A percentile compares a stretch with the other conserved stretches of the same genome.
These are phyloP conservation scores for Cyberlindnera maclurae DNA, from an alignment of 805 yeast species.

Conservation along the genomic window DNA sequence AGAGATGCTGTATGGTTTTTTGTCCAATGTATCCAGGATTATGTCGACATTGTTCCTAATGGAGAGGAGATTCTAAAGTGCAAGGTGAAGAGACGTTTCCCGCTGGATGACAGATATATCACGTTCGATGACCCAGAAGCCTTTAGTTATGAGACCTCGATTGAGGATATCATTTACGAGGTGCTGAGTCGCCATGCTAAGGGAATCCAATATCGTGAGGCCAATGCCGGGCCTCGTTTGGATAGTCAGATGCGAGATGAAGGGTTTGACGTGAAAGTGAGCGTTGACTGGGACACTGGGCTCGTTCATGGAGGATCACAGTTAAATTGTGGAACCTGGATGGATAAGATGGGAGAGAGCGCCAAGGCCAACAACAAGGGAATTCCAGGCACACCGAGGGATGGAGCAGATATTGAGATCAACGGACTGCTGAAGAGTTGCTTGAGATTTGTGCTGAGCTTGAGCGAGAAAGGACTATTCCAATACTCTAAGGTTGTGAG, in stretches of 20 bases:
- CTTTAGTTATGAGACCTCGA: constrained; percentile 59
- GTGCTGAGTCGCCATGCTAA: constrained; percentile 81
- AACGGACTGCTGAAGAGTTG: constrained; percentile 83
- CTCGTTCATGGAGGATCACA: constrained; percentile 87
- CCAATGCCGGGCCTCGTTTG: constrained; percentile 84
- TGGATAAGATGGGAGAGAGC: constrained; percentile 99
- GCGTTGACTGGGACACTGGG: constrained; percentile 87
- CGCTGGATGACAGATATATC: constrained; percentile 77
- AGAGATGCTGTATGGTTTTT: constrained; percentile 98
- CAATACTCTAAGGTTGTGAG: constrained; percentile 49
- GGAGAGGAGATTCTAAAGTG: constrained; percentile 64
- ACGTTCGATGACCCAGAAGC: constrained; percentile 66
- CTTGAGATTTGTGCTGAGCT: constrained; percentile 66
- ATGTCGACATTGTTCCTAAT: constrained; percentile 56
- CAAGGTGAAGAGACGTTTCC: constrained; percentile 76
- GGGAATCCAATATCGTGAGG: constrained; percentile 85
- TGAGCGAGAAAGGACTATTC: constrained; percentile 50
- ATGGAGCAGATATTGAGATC: constrained; percentile 93
- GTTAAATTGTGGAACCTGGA: constrained; percentile 96
- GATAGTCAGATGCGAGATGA: constrained; percentile 90
- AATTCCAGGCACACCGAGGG: constrained; percentile 96
- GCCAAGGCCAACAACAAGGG: constrained; percentile 77
- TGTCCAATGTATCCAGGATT: constrained; percentile 82
- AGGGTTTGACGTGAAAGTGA: constrained; percentile 79
- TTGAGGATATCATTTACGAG: constrained; percentile 76